phyloP scores from a whole-genome alignment of 371 early-diverging fungal species.

The Mucor plumbeus region DNA sequence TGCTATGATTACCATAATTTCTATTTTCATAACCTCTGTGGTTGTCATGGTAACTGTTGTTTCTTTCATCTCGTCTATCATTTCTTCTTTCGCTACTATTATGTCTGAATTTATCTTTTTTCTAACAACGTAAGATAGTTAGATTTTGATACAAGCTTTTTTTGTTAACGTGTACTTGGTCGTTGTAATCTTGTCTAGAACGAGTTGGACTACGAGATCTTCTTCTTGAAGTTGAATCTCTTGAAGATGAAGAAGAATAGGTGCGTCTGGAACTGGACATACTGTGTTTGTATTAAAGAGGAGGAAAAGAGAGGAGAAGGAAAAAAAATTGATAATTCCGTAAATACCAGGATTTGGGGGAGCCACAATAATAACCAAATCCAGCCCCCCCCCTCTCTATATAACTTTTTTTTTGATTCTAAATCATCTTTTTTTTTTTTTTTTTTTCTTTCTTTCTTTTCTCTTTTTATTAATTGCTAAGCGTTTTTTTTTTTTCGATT shows the following conservation, averaged over 20 bases:
- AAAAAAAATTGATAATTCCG: neutral
- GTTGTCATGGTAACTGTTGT: neutral
- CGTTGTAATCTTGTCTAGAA: neutral
- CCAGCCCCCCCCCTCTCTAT: neutral
- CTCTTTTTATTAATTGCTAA: neutral
- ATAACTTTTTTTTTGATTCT: neutral
- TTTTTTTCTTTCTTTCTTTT: slow-evolving; percentile 9
- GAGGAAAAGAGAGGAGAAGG: slow-evolving; percentile 1
- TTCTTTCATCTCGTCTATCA: neutral
- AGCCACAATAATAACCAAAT: neutral
- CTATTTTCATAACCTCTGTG: neutral
- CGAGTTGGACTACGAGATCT: slow-evolving; percentile 26
- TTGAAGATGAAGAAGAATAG: slow-evolving; percentile 1
- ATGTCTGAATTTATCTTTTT: neutral
- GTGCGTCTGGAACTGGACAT: slow-evolving; percentile 14
- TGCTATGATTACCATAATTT: neutral
- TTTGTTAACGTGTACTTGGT: slow-evolving; percentile 9
- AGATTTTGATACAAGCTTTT: neutral
- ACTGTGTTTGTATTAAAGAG: neutral
- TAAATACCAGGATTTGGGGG: slow-evolving; percentile 4
- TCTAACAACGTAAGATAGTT: neutral
- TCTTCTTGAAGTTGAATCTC: slow-evolving; percentile 8
- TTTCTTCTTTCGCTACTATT: neutral
- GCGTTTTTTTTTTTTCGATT: neutral
- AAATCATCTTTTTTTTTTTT: slow-evolving; percentile 3